Percentiles rank a stretch among this genome's conserved stretches.
Conservation (phyloP, 2,329 filamentous ascomycete genomes). For the Sporothrix brasiliensis region DNA sequence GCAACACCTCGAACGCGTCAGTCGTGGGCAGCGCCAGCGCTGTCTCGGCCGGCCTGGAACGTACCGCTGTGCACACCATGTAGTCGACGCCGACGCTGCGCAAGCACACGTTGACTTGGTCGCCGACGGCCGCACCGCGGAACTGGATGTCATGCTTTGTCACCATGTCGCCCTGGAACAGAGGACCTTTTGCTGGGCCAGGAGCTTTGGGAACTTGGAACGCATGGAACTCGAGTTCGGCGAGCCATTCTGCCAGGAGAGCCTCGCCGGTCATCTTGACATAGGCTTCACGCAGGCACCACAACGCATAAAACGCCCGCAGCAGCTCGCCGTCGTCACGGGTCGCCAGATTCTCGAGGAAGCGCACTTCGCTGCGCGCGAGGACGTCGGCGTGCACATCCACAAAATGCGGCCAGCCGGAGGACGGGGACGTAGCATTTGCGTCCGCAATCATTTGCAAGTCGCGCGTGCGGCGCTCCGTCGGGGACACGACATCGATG, state of each 20-base stretch:
- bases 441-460: constrained; percentile 54
- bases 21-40: constrained; percentile 48
- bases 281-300: constrained; percentile 79
- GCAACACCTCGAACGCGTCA: constrained; percentile 47
- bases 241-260: constrained; percentile 72
- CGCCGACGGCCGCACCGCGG: constrained; percentile 46
- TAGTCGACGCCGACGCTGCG: constrained; percentile 53
- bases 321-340: constrained; percentile 63
- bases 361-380: constrained; percentile 60
- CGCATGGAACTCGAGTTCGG: constrained; percentile 67
- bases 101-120: constrained; percentile 50
- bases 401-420: constrained; percentile 67
- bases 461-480: constrained; percentile 68
- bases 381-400: constrained; percentile 74
- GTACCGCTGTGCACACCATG: constrained; percentile 58
- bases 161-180: constrained; percentile 41
- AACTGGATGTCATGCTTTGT: constrained; percentile 47
- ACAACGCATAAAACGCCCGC: constrained; percentile 73
- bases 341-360: constrained; percentile 57
- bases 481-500: constrained; percentile 74
- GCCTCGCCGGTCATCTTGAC: constrained; percentile 83
- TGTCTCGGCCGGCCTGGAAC: constrained; percentile 45
- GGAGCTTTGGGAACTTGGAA: constrained; percentile 56
- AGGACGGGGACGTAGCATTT: not conserved
- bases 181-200: constrained; percentile 39